Percentiles rank a stretch among this genome's conserved stretches.
Conservation (phyloP, 2,329 filamentous ascomycete genomes). For the Cytospora mali region DNA sequence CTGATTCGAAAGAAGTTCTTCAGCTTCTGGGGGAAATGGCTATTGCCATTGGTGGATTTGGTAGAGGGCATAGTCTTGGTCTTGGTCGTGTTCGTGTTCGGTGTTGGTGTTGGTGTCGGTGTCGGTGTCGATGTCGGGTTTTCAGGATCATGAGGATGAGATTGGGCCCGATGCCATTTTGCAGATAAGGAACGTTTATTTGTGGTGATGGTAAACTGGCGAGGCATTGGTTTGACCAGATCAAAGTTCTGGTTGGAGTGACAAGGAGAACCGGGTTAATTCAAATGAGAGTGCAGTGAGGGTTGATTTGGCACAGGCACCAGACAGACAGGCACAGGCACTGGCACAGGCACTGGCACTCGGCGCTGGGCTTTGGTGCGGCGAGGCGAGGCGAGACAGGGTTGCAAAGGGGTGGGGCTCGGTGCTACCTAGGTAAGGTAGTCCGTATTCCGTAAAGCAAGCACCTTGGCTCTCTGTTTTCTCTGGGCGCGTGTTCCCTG, state of each 20-base stretch:
- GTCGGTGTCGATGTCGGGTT: slow-evolving; percentile 29
- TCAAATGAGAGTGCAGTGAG: slow-evolving; percentile 1
- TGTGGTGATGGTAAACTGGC: slow-evolving; percentile 25
- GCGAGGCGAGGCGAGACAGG: slow-evolving; percentile 1
- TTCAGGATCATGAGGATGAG: slow-evolving; percentile 33
- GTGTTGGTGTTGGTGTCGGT: slow-evolving; percentile 23
- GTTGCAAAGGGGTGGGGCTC: not conserved
- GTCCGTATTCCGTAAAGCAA: not conserved
- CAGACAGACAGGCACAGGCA: too few relatives aligned
- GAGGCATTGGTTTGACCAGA: slow-evolving; percentile 14
- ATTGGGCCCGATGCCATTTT: slow-evolving; percentile 28
- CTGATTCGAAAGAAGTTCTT: slow-evolving; percentile 75
- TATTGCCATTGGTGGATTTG: slow-evolving; percentile 57
- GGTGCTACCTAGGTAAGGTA: not conserved
- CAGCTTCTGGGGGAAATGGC: slow-evolving; percentile 68
- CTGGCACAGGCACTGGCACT: too few relatives aligned
- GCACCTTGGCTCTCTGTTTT: not conserved
- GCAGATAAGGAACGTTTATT: slow-evolving; percentile 26
- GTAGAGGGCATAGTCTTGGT: slow-evolving; percentile 51
- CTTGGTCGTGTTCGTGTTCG: slow-evolving; percentile 21
- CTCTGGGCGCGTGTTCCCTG: not conserved
- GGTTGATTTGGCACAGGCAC: not conserved
- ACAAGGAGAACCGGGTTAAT: not conserved
- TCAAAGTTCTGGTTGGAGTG: not conserved
- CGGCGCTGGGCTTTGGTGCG: too few relatives aligned